These are phyloP conservation scores for Leccinum ochraceum DNA, from an alignment of 768 basidiomycete species.

Conservation along the genomic window DNA sequence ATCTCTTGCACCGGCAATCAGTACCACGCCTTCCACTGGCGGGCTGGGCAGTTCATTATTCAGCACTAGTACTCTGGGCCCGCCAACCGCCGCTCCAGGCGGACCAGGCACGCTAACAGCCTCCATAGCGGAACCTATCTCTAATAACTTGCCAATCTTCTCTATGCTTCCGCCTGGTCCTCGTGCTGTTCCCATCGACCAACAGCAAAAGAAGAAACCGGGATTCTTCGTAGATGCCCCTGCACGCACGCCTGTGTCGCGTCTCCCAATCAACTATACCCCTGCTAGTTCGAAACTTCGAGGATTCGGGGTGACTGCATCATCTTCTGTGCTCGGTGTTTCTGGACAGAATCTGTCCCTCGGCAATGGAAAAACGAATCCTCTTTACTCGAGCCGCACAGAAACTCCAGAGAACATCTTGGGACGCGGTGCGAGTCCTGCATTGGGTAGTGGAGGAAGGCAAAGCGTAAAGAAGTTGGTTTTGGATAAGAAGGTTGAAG, in stretches of 20 bases:
- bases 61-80: conserved; percentile 38
- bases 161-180: conserved; percentile 74
- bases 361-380: conserved; percentile 54
- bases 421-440: conserved; percentile 55
- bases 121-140: conserved; percentile 86
- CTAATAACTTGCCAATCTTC: conserved; percentile 69
- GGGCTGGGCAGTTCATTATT: conserved; percentile 43
- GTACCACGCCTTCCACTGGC: conserved; percentile 41
- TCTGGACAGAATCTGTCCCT: conserved; percentile 43
- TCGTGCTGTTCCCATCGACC: conserved; percentile 60
- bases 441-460: conserved; percentile 66
- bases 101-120: conserved; percentile 69
- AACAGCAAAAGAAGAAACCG: conserved; percentile 70
- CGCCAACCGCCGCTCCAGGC: conserved; percentile 44
- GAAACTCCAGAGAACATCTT: conserved; percentile 65
- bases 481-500: conserved; percentile 80
- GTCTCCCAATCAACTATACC: conserved; percentile 63
- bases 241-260: conserved; percentile 68
- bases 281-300: conserved; percentile 66
- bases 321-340: conserved; percentile 36
- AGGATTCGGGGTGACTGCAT: conserved; percentile 56
- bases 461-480: conserved; percentile 94
- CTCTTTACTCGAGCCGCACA: conserved; percentile 52
- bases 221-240: conserved; percentile 78
- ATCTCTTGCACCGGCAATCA: conserved; percentile 51